A percentile compares a stretch with the other conserved stretches of the same genome.
Evolutionary conservation across 495 filamentous ascomycete species (phyloP).

Genomic region (Aspergillus carlsbadensis): DNA sequence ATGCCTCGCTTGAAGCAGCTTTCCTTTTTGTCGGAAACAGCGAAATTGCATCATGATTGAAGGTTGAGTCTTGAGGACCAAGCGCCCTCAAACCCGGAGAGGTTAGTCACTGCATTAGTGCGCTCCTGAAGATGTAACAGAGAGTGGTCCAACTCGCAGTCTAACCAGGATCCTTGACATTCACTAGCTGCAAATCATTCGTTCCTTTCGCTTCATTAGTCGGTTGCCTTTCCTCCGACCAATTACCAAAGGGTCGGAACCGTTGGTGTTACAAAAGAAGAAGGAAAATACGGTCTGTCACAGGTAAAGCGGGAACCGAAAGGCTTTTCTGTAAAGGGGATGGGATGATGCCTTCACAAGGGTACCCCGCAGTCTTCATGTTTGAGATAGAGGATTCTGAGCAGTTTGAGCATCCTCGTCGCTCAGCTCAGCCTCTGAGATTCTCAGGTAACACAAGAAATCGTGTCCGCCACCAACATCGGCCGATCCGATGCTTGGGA

Average conservation of each 20-base stretch:
- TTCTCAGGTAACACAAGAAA: background rate
- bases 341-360: background rate
- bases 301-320: background rate
- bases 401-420: background rate
- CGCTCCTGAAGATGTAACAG: slow-evolving; percentile 13
- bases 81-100: background rate
- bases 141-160: background rate
- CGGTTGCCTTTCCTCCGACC: slow-evolving; percentile 7
- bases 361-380: slow-evolving; percentile 11
- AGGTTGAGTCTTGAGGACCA: background rate
- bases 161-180: slow-evolving; percentile 5
- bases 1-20: background rate
- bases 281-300: slow-evolving; percentile 3
- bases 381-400: background rate
- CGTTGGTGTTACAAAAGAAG: background rate
- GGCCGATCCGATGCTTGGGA: slow-evolving; percentile 3
- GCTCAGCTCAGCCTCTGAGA: slow-evolving; percentile 6
- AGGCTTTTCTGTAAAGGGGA: background rate
- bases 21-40: slow-evolving; percentile 9
- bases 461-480: background rate
- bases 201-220: slow-evolving; percentile 9
- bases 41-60: slow-evolving; percentile 7
- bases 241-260: slow-evolving; percentile 12
- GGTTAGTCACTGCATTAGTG: background rate
- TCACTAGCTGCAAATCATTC: slow-evolving; percentile 18